Base-by-base conservation (phyloP, 441 rosid species). In the Populus tomentosa region DNA sequence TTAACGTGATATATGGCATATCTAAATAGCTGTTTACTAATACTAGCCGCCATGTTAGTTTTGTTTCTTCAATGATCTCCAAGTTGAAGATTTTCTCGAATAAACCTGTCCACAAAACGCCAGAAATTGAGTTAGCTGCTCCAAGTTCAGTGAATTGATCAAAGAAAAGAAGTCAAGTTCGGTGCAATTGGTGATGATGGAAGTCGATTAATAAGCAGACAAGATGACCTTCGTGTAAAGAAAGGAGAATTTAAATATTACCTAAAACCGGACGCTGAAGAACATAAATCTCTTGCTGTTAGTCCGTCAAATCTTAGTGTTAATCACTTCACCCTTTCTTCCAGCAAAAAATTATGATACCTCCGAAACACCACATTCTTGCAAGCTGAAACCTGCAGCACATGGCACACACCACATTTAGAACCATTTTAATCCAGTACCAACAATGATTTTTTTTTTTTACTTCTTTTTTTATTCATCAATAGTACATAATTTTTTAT, bases 331-430 rank as follows among this genome's bases (percentile, higher is more conserved):
- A 82, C 78, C 78, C 97, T 86, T 79, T 89, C 88, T 74, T 82
- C 90, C 74, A 80, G 90, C 70, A 88, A 85, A 73, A 87, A 86
- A 85, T 87, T 94, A 50, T 87, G 91, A 68, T 90, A 89, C 67
- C 98, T 87, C 7, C 92, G 90, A 78, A 89, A 90, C 75, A 87
- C 94, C 75, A 87, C 94, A 38, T 88, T 89, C 84, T 91, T 90
- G 80, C 89, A 89, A 74, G 92, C 93, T 26, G 95, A 94, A 79
- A 94, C 89, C 98, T 90, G 87, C 74, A 80, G 72, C 74, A 75
- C 61, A 82, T 32, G 65, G 23, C 62, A 69, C 61, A 72, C 0
- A 33, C 23, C 42, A 35, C 10, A 8, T 71, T 20, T 5, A 16
- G 24, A 53, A 64, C 62, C 23, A 56, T 56, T 56, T 56, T 42